phyloP scores from a whole-genome alignment of 306 rosid species.

The Parietaria judaica region DNA sequence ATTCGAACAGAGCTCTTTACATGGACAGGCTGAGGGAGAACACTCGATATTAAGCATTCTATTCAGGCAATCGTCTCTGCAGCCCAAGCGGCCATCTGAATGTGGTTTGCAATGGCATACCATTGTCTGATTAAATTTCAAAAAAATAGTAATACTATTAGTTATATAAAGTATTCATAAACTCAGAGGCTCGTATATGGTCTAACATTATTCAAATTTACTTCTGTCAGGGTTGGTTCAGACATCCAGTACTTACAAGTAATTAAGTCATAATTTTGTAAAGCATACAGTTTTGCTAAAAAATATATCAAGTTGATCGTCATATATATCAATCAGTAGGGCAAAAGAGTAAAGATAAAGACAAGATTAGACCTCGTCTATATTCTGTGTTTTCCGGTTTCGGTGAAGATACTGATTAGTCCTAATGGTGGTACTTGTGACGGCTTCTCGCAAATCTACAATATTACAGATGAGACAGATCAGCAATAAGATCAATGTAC shows the following conservation, averaged over 20 bases:
- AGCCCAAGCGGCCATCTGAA: slow-evolving; percentile 56
- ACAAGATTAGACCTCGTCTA: slow-evolving; percentile 66
- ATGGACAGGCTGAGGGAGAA: slow-evolving; percentile 84
- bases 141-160: slow-evolving; percentile 14
- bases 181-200: not conserved
- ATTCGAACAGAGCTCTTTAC: slow-evolving; percentile 82
- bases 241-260: no score
- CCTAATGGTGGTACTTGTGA: slow-evolving; percentile 43
- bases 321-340: not conserved
- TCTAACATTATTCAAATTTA: no score
- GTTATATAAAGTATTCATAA: not conserved
- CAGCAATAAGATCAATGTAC: slow-evolving; percentile 17
- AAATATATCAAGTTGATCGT: not conserved
- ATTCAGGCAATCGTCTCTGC: slow-evolving; percentile 94
- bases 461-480: slow-evolving; percentile 12
- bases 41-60: slow-evolving; percentile 93
- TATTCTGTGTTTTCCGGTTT: slow-evolving; percentile 66
- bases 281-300: not conserved
- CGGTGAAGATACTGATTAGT: slow-evolving; percentile 90
- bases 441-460: slow-evolving; percentile 68
- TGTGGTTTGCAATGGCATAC: slow-evolving; percentile 80
- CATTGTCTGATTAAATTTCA: slow-evolving; percentile 62
- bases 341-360: slow-evolving; percentile 13
- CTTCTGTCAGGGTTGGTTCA: no score
- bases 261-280: not conserved